These are phyloP conservation scores for Orbilia quercus DNA, from an alignment of 2,329 filamentous ascomycete species.

Conservation along the genomic window DNA sequence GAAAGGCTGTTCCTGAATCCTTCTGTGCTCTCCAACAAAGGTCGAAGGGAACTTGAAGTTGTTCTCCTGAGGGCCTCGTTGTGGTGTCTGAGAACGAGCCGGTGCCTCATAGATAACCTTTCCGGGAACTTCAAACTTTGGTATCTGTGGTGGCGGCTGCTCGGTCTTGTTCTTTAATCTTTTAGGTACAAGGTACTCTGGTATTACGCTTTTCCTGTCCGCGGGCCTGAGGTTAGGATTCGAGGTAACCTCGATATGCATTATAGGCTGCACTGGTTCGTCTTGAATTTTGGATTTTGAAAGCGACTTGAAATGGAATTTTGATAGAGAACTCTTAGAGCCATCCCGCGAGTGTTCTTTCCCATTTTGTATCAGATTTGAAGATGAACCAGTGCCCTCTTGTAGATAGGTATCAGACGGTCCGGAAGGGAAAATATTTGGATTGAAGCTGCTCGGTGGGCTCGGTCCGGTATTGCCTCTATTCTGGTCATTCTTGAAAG, in stretches of 20 bases:
- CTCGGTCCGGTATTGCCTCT: conserved; percentile 3
- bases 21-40: background rate
- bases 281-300: conserved; percentile 31
- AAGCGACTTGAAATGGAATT: conserved; percentile 28
- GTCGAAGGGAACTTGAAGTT: conserved; percentile 25
- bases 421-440: background rate
- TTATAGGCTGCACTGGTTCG: conserved; percentile 5
- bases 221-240: conserved; percentile 32
- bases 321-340: conserved; percentile 22
- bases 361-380: conserved; percentile 17
- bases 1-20: background rate
- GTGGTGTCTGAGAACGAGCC: conserved; percentile 1
- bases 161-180: conserved; percentile 4
- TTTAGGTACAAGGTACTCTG: conserved; percentile 33
- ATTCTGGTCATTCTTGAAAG: conserved; percentile 18
- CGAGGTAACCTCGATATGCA: conserved; percentile 51
- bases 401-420: background rate
- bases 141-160: conserved; percentile 25
- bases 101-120: conserved; percentile 35
- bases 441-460: background rate
- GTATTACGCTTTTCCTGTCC: conserved; percentile 17
- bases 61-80: background rate
- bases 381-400: conserved; percentile 17
- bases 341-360: conserved; percentile 12
- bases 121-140: conserved; percentile 29